Conservation (phyloP, 2,329 filamentous ascomycete species). For the Botryosphaeria agaves region DNA sequence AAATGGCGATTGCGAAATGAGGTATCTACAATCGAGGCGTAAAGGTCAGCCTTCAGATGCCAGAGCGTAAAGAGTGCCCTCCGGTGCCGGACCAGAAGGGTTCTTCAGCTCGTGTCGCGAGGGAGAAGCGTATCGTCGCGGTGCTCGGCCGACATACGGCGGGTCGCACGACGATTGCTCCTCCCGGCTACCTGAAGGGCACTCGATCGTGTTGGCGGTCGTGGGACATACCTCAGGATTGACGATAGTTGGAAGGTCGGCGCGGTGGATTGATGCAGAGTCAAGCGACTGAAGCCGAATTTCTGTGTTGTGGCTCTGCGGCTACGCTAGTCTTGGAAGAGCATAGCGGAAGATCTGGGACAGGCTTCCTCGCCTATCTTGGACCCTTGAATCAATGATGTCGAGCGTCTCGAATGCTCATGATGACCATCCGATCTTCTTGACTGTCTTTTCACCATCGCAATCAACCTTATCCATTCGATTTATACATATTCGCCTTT, state of each 20-base stretch:
- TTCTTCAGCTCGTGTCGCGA: conserved; percentile 47
- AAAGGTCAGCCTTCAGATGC: conserved; percentile 45
- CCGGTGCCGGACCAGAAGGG: conserved; percentile 33
- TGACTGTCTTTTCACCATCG: not conserved
- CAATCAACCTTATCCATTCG: not conserved
- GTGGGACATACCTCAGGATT: conserved; percentile 16
- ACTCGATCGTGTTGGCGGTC: conserved; percentile 14
- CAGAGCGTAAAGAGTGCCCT: conserved; percentile 54
- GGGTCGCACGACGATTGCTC: conserved; percentile 27
- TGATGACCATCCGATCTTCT: not conserved
- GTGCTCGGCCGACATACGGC: conserved; percentile 5
- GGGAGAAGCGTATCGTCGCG: conserved; percentile 28
- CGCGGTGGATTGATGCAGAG: not conserved
- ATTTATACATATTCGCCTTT: not conserved
- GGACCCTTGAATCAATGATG: no score
- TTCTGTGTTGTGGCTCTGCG: no score
- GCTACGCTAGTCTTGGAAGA: no score
- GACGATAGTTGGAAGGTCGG: not conserved
- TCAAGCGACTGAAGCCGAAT: not conserved
- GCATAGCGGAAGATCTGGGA: no score
- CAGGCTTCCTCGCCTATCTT: not conserved
- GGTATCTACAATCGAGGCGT: conserved; percentile 33
- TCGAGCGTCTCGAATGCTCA: no score
- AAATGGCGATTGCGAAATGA: conserved; percentile 45
- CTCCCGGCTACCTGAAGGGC: conserved; percentile 33